Percentiles rank a stretch among this genome's conserved stretches.
phyloP scores from a whole-genome alignment of 2,329 filamentous ascomycete species.

The Pleomassaria siparia region DNA sequence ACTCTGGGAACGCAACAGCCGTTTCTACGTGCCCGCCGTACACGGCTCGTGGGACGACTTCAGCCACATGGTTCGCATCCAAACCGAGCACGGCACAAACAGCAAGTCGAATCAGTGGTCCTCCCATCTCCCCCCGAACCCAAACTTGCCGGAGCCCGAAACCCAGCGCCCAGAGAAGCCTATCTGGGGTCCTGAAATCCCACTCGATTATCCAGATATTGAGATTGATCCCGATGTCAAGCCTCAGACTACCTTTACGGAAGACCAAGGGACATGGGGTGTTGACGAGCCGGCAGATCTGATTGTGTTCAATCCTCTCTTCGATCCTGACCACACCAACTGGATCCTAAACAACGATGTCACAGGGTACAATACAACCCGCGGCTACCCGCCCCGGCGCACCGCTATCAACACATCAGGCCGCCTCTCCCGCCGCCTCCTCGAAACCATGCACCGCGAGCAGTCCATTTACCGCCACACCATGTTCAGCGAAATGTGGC shows the following conservation, averaged over 20 bases:
- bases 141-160: constrained; percentile 45
- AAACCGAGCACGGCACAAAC: constrained; percentile 58
- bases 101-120: constrained; percentile 49
- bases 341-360: constrained; percentile 73
- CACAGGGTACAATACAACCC: constrained; percentile 64
- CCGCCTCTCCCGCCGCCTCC: constrained; percentile 65
- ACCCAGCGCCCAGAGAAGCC: constrained; percentile 46
- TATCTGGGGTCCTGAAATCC: constrained; percentile 52
- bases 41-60: constrained; percentile 76
- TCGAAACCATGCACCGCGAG: constrained; percentile 74
- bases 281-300: constrained; percentile 73
- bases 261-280: constrained; percentile 60
- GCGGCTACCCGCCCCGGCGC: constrained; percentile 64
- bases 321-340: constrained; percentile 69
- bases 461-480: constrained; percentile 67
- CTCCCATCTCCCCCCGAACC: constrained; percentile 43
- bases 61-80: constrained; percentile 62
- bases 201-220: constrained; percentile 46
- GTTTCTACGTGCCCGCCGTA: constrained; percentile 73
- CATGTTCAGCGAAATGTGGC: constrained; percentile 83
- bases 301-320: constrained; percentile 76
- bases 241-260: constrained; percentile 58
- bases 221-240: constrained; percentile 57
- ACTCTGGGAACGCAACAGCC: constrained; percentile 76
- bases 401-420: constrained; percentile 72